phyloP scores from a whole-genome alignment of 306 rosid species.

The Casuarina glauca region DNA sequence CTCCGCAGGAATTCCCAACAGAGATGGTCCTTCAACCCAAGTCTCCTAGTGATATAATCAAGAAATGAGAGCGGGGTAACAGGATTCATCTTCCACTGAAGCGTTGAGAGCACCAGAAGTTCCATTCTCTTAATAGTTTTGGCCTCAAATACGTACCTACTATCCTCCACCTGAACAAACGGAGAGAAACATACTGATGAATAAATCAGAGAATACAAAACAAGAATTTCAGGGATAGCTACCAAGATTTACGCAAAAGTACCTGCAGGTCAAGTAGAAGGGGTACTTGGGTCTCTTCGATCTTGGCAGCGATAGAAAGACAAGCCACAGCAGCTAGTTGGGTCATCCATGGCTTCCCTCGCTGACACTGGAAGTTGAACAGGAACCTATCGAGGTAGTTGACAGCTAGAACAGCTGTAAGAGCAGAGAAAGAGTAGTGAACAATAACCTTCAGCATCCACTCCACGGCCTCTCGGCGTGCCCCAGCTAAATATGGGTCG shows the following conservation, averaged over 20 bases:
- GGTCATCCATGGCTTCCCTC: constrained; percentile 84
- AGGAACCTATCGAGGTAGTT: constrained; percentile 80
- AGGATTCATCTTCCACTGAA: constrained; percentile 88
- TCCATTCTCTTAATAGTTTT: constrained; percentile 80
- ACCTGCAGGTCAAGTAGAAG: constrained; percentile 74
- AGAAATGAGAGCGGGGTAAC: constrained; percentile 75
- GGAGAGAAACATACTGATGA: background rate
- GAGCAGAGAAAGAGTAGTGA: constrained; percentile 67
- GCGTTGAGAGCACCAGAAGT: constrained; percentile 83
- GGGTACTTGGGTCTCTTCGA: constrained; percentile 87
- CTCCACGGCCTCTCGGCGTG: constrained; percentile 55
- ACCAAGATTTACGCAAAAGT: too few relatives aligned
- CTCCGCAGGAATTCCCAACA: constrained; percentile 60
- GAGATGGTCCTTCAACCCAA: constrained; percentile 64
- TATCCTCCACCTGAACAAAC: constrained; percentile 63
- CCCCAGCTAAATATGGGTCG: constrained; percentile 31
- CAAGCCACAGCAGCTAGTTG: constrained; percentile 83
- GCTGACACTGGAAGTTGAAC: constrained; percentile 39
- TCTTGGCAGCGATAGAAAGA: constrained; percentile 86
- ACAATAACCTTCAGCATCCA: constrained; percentile 76
- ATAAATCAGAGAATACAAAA: background rate
- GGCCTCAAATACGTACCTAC: constrained; percentile 65
- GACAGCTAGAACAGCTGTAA: constrained; percentile 74
- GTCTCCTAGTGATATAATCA: constrained; percentile 66
- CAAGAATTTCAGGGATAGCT: background rate